Conservation (phyloP, 768 basidiomycete genomes). For the Trametopsis cervina region DNA sequence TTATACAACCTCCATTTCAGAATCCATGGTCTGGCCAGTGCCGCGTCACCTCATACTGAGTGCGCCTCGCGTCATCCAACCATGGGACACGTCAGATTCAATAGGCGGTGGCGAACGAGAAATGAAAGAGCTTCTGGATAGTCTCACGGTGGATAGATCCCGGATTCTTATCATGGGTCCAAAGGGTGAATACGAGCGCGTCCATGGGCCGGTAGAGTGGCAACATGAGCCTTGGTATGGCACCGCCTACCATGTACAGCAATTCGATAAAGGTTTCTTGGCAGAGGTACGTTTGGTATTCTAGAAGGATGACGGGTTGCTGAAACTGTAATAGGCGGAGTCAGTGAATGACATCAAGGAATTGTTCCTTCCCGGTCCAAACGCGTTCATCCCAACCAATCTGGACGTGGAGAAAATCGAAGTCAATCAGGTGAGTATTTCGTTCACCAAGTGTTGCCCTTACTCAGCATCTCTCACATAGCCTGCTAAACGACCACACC, state of each 20-base stretch:
- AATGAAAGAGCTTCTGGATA: constrained; percentile 55
- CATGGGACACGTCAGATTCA: constrained; percentile 52
- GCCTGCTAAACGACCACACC: constrained; percentile 68
- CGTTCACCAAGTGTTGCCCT: no score
- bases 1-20: constrained; percentile 72
- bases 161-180: constrained; percentile 78
- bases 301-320: constrained; percentile 1
- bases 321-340: constrained; percentile 6
- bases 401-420: constrained; percentile 77
- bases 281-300: constrained; percentile 30
- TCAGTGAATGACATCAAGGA: constrained; percentile 57
- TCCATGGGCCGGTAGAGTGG: constrained; percentile 48
- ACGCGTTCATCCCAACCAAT: constrained; percentile 86
- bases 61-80: constrained; percentile 63
- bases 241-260: constrained; percentile 76
- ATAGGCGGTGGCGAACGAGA: constrained; percentile 30
- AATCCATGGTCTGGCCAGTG: constrained; percentile 72
- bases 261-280: constrained; percentile 57
- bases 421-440: constrained; percentile 45
- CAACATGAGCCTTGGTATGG: constrained; percentile 87
- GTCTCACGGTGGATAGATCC: constrained; percentile 49
- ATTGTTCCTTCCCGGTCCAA: constrained; percentile 74
- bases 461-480: constrained; percentile 25
- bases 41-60: constrained; percentile 72
- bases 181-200: constrained; percentile 50